Percentiles rank a stretch among this genome's conserved stretches.
phyloP scores from a whole-genome alignment of 495 filamentous ascomycete species.

The Parachaetomium inaequale region DNA sequence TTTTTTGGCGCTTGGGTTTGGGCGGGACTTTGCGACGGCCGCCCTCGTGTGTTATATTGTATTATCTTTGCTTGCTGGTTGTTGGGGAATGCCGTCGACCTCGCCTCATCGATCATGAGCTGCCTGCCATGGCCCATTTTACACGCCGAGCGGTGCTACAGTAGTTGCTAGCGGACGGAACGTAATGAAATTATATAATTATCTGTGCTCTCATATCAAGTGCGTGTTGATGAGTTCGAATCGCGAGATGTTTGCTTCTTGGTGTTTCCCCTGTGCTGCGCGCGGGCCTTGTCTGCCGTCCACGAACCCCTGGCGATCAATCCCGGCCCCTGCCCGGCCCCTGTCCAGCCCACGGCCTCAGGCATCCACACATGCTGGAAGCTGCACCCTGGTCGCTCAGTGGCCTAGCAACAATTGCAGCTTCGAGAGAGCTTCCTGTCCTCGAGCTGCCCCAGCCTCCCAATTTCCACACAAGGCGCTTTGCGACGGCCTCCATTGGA shows the following conservation, averaged over 20 bases:
- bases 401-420: too few species aligned
- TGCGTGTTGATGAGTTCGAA: neutral
- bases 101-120: neutral
- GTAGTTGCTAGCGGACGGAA: neutral
- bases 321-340: neutral
- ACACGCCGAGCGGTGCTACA: neutral
- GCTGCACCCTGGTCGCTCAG: too few species aligned
- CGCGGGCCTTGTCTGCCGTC: too few species aligned
- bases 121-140: neutral
- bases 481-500: neutral
- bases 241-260: neutral
- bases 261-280: neutral
- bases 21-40: neutral
- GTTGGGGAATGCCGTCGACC: neutral
- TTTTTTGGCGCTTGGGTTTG: neutral
- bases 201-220: neutral
- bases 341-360: neutral
- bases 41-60: neutral
- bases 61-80: neutral
- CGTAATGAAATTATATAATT: conserved; percentile 6
- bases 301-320: neutral
- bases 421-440: neutral
- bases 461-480: neutral
- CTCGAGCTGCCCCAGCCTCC: neutral
- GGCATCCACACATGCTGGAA: too few species aligned